Base-by-base conservation (phyloP, 2,329 filamentous ascomycete species). In the Coniochaeta pulveracea region DNA sequence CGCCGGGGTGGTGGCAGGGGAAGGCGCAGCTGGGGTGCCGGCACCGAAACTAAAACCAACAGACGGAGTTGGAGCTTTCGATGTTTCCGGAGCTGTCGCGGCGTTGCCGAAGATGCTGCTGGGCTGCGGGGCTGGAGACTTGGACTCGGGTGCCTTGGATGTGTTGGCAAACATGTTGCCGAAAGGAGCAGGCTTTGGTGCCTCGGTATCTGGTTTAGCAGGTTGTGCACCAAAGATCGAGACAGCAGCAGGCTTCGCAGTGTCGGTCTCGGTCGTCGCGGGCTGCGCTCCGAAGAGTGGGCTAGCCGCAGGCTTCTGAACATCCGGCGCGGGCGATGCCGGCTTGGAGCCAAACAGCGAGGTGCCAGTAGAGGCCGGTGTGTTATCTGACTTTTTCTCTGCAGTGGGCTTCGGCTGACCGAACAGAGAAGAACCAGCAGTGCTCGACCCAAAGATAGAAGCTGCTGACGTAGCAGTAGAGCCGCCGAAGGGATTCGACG, bases 141-240 rank as follows among this genome's bases (percentile, higher is more conserved):
- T 56, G 3, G 47, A 41, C 8, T 55, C 52, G 24, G 16, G 34
- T 1, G 38, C 10, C 33, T 39, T 39, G 5, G 36, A 11, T 29
- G 45, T 43, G 31, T 42, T 39, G 14, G 59, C 61, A 40, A 66
- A 66, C n/a, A 63, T 34, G 10, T 46, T 57, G 15, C 48, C 45
- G 10, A 44, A 37, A n/a, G 50, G 39, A 7, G 27, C 24, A n/a
- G 40, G 21, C 31, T 47, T 48, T 16, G 41, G 8, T 7, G 40
- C 17, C 12, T 41, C 28, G 4, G 34, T 7, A 16, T 17, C 28
- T 1, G 26, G 24, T 10, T 14, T 14, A 5, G 26, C 26, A 10
- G 24, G 12, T 4, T 26, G 14, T 12, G 27, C 29, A 22, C 31
- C 34, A 12, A 35, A 21, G n/a, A 19, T 18, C 19, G 28, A 27